phyloP scores from a whole-genome alignment of 1,284 basidiomycete species.

The Tetrapyrgos nigripes region DNA sequence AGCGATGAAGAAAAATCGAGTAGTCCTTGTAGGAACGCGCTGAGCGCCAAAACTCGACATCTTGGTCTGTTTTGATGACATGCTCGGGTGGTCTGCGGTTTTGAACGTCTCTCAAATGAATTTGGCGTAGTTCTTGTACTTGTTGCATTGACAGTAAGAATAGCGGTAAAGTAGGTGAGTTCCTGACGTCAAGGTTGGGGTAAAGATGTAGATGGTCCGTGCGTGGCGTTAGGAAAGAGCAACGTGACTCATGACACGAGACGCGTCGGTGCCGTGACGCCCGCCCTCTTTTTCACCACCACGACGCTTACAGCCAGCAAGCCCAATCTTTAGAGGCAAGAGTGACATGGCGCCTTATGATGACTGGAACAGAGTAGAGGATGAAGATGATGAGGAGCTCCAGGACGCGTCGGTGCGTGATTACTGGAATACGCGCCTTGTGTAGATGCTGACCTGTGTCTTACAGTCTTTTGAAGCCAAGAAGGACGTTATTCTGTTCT shows the following conservation, averaged over 20 bases:
- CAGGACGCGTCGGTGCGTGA: slow-evolving; percentile 68
- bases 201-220: not conserved
- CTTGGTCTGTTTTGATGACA: slow-evolving; percentile 72
- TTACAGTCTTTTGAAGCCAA: slow-evolving; percentile 73
- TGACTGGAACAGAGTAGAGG: slow-evolving; percentile 77
- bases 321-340: not conserved
- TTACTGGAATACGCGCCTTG: not conserved
- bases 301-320: slow-evolving; percentile 16
- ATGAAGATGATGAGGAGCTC: slow-evolving; percentile 81
- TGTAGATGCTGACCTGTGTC: slow-evolving; percentile 8
- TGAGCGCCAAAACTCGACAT: slow-evolving; percentile 71
- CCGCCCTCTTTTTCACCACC: slow-evolving; percentile 14
- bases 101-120: not conserved
- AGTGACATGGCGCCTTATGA: slow-evolving; percentile 64
- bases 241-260: not conserved
- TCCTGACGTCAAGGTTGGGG: too few relatives aligned
- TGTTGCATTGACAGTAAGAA: too few relatives aligned
- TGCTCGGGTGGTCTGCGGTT: slow-evolving; percentile 40
- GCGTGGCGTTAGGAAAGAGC: not conserved
- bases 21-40: slow-evolving; percentile 78
- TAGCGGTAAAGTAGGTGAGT: too few relatives aligned
- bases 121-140: not conserved
- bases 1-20: slow-evolving; percentile 71
- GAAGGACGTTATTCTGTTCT: slow-evolving; percentile 88
- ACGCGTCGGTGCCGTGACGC: not conserved